A percentile compares a stretch with the other conserved stretches of the same genome.
Conservation (phyloP, 176 grass and related monocot species). For the Zoysia pacifica region DNA sequence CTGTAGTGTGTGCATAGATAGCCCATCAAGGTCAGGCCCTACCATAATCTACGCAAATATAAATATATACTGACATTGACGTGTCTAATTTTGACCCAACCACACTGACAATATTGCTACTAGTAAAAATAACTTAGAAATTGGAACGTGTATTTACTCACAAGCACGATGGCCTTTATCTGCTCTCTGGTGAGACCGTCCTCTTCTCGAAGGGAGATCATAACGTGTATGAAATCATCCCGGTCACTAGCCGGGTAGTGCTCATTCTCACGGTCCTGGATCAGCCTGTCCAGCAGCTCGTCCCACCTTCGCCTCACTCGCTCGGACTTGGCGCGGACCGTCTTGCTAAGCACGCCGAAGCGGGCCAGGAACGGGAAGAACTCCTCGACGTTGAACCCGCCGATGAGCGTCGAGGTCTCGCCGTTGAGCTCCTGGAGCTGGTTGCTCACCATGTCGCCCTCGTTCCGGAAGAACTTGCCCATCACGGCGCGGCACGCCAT, state of each 20-base stretch:
- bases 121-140: not conserved
- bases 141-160: not conserved
- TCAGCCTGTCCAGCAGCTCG: conserved; percentile 37
- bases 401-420: not conserved
- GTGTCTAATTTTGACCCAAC: not conserved
- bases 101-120: no score
- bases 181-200: conserved; percentile 15
- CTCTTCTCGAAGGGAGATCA: conserved; percentile 34
- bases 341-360: conserved; percentile 19
- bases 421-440: not conserved
- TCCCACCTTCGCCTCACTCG: conserved; percentile 30
- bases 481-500: conserved; percentile 31
- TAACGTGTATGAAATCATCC: conserved; percentile 29
- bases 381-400: conserved; percentile 30
- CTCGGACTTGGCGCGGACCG: not conserved
- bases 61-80: not conserved
- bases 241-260: not conserved
- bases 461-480: conserved; percentile 11
- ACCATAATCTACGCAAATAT: no score
- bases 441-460: conserved; percentile 6
- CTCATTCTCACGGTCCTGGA: conserved; percentile 27
- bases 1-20: not conserved
- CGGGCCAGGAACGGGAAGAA: conserved; percentile 40
- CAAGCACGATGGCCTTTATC: conserved; percentile 4
- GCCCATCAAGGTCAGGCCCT: no score